Percentiles rank a stretch among this genome's conserved stretches.
Evolutionary conservation across 2,329 filamentous ascomycete species (phyloP).

Genomic region (Fusarium udum): DNA sequence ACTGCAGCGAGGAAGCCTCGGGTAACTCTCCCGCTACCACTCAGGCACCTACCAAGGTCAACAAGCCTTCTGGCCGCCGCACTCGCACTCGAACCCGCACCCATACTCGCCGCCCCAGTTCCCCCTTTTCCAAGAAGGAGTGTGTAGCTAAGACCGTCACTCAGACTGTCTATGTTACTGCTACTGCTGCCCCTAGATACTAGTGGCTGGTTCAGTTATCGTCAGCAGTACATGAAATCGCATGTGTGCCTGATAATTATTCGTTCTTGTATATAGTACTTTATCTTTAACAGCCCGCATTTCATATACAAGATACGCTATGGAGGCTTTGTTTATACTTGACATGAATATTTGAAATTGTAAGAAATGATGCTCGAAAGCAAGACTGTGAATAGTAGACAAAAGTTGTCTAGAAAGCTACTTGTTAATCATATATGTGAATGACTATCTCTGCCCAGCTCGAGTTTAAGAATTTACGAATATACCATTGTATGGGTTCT

Average conservation of each 20-base stretch:
- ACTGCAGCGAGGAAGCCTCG: conserved; percentile 18
- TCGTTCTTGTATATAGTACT: conserved; percentile 20
- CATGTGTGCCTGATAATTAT: background rate
- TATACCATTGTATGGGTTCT: background rate
- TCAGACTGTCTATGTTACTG: conserved; percentile 40
- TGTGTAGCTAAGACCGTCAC: conserved; percentile 33
- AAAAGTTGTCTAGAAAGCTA: background rate
- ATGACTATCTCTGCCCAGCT: background rate
- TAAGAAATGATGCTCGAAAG: background rate
- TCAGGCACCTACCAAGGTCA: conserved; percentile 5
- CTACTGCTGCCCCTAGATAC: conserved; percentile 16
- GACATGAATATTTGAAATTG: background rate
- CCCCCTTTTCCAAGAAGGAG: conserved; percentile 6
- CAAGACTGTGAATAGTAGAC: background rate
- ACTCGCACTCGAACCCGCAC: conserved; percentile 14
- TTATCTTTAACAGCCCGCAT: background rate
- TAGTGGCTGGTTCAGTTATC: background rate
- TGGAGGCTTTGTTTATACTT: background rate
- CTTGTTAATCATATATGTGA: background rate
- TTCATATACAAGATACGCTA: background rate
- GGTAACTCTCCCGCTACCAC: background rate
- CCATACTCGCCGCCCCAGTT: conserved; percentile 19
- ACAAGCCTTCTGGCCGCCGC: conserved; percentile 20
- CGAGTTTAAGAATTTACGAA: background rate
- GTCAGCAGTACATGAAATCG: background rate